Evolutionary conservation across 352 stramenopile species (phyloP).

Genomic region (Pythium aristosporum): DNA sequence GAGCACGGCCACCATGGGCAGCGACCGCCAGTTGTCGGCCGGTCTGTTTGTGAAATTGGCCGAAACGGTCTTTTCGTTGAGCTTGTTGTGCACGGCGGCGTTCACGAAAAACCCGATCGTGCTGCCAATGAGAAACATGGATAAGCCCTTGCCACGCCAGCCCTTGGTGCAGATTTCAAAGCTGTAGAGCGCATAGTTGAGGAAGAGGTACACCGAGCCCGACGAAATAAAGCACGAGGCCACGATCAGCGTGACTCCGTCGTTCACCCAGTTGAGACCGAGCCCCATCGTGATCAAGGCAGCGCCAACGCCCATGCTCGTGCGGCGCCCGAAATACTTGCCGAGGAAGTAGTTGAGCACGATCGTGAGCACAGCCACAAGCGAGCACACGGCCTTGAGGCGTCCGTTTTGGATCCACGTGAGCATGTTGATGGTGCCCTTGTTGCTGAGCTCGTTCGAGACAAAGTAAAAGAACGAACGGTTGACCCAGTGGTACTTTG

Average conservation of each 20-base stretch:
- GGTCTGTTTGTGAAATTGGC: conserved; percentile 64
- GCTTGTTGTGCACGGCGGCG: conserved; percentile 60
- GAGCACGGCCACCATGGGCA: conserved; percentile 76
- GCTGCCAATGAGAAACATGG: conserved; percentile 77
- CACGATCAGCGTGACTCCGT: conserved; percentile 50
- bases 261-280: conserved; percentile 58
- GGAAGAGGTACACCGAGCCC: conserved; percentile 64
- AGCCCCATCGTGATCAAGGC: conserved; percentile 50
- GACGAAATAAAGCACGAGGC: conserved; percentile 50
- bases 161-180: conserved; percentile 87
- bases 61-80: conserved; percentile 66
- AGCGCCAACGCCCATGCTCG: conserved; percentile 58
- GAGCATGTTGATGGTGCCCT: conserved; percentile 39
- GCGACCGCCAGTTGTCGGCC: conserved; percentile 72
- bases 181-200: conserved; percentile 84
- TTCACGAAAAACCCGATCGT: conserved; percentile 78
- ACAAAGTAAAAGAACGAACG: conserved; percentile 84
- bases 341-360: conserved; percentile 54
- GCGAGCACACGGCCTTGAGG: conserved; percentile 59
- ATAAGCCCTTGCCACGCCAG: conserved; percentile 84
- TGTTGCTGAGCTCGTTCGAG: conserved; percentile 38
- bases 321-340: conserved; percentile 54
- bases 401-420: conserved; percentile 56
- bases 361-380: conserved; percentile 51
- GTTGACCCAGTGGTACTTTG: conserved; percentile 75